phyloP scores from a whole-genome alignment of 495 filamentous ascomycete species.

The Viridothelium virens region DNA sequence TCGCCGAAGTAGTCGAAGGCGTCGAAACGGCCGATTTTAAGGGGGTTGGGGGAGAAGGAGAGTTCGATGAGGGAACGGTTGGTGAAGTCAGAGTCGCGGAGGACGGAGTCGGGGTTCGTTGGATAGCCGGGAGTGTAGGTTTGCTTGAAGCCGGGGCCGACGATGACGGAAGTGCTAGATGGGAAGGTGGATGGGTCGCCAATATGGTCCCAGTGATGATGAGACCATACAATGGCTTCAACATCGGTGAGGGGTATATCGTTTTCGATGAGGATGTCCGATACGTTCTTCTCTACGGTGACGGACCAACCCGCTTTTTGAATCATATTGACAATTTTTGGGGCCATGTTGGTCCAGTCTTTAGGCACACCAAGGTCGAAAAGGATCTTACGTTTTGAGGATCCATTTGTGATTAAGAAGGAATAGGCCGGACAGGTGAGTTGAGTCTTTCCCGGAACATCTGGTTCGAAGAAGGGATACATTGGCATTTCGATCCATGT shows the following conservation, averaged over 20 bases:
- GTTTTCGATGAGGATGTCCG: conserved; percentile 43
- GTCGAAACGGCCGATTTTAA: conserved; percentile 28
- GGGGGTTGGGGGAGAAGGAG: conserved; percentile 24
- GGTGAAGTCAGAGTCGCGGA: conserved; percentile 25
- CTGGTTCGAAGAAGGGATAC: conserved; percentile 20
- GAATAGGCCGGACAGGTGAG: conserved; percentile 43
- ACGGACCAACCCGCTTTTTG: conserved; percentile 29
- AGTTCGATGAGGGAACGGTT: conserved; percentile 30
- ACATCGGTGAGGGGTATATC: conserved; percentile 42
- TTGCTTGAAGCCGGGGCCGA: conserved; percentile 51
- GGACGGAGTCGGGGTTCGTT: conserved; percentile 31
- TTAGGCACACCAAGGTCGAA: conserved; percentile 55
- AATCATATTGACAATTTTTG: conserved; percentile 28
- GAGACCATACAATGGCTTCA: conserved; percentile 49
- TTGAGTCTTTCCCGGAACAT: conserved; percentile 25
- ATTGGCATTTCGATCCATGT: conserved; percentile 27
- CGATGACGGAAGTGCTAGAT: conserved; percentile 39
- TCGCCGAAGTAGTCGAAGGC: conserved; percentile 46
- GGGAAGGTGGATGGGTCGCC: conserved; percentile 50
- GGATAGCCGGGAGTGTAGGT: conserved; percentile 46
- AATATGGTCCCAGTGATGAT: conserved; percentile 45
- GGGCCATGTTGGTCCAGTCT: conserved; percentile 42
- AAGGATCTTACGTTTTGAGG: conserved; percentile 40
- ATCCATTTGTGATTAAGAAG: conserved; percentile 48
- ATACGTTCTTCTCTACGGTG: conserved; percentile 41